Base-by-base conservation (phyloP, 2,329 filamentous ascomycete species). In the Malbranchea cinnamomea region DNA sequence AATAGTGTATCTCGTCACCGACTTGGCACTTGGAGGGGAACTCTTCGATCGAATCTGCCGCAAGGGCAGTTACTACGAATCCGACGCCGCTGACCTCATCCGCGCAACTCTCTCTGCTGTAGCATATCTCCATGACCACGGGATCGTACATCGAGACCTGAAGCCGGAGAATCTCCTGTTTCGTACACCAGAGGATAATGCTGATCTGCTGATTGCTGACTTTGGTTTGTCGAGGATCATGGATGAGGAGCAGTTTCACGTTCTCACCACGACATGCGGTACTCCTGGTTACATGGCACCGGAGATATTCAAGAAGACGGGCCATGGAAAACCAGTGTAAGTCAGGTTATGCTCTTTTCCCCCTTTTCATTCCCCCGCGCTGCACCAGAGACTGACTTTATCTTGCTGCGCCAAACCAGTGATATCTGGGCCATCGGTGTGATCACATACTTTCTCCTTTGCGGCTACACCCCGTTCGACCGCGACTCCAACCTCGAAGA, bases 271-370 rank as follows among this genome's bases (percentile, higher is more conserved):
- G 1, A 98, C 89, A 1, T 98, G 89, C 53, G 89, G 89, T 36
- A 98, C 89, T 1, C 89, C 89, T 3, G 89, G 89, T 28, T 98
- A 98, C 59, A 98, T 98, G 89, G 89, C 89, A 2, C 89, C 89
- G 13, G 89, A 98, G 55, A 98, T 98, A 47, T 98, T 98, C 62
- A 93, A 93, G 57, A 98, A 98, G 65, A 85, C 79, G 5, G 89
- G 89, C 15, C 89, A 98, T 53, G 89, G 89, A 39, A 98, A 95
- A 58, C 85, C 89, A 43, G 89, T 98, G 70, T 74, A 65, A 41
- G 62, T 43, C n/a, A 3, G n/a, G n/a, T n/a, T n/a, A 22, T 19
- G n/a, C 8, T 18, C 23, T 13, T 4, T 6, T 6, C 12, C 11
- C 25, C 5, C 13, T 30, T n/a, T n/a, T n/a, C 7, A 6, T 33